Evolutionary conservation across 1,139 yeast genomes (phyloP).

Genomic region (Candida neerlandica): DNA sequence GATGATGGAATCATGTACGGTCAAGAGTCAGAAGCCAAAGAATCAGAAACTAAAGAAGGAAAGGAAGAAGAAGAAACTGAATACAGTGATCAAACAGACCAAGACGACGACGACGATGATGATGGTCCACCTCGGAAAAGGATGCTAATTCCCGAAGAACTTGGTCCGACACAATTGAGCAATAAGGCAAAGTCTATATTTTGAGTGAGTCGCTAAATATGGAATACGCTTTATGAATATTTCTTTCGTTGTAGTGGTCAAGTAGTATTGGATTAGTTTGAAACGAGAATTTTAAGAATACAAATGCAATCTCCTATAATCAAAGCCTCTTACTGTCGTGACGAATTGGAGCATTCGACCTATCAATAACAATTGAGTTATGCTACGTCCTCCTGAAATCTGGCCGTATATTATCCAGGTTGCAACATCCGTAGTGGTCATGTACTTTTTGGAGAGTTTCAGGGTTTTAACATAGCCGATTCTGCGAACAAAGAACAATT

Average conservation of each 20-base stretch:
- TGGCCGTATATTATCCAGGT: no score
- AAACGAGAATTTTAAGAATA: not conserved
- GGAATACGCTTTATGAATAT: not conserved
- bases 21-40: not conserved
- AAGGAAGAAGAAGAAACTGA: slow-evolving; percentile 26
- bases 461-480: no score
- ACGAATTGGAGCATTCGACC: no score
- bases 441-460: no score
- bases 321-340: no score
- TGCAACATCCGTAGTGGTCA: no score
- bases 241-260: not conserved
- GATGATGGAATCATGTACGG: slow-evolving; percentile 2
- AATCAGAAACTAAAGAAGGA: not conserved
- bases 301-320: no score
- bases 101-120: slow-evolving; percentile 14
- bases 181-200: slow-evolving; percentile 40
- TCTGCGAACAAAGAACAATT: no score
- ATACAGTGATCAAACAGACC: slow-evolving; percentile 21
- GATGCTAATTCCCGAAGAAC: slow-evolving; percentile 19
- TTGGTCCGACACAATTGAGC: slow-evolving; percentile 41
- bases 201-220: slow-evolving; percentile 12
- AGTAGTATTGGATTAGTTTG: not conserved
- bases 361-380: no score
- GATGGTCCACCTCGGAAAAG: slow-evolving; percentile 12
- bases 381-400: no score